Conservation (phyloP, 2,329 filamentous ascomycete species). For the Cladosporium colombiae region DNA sequence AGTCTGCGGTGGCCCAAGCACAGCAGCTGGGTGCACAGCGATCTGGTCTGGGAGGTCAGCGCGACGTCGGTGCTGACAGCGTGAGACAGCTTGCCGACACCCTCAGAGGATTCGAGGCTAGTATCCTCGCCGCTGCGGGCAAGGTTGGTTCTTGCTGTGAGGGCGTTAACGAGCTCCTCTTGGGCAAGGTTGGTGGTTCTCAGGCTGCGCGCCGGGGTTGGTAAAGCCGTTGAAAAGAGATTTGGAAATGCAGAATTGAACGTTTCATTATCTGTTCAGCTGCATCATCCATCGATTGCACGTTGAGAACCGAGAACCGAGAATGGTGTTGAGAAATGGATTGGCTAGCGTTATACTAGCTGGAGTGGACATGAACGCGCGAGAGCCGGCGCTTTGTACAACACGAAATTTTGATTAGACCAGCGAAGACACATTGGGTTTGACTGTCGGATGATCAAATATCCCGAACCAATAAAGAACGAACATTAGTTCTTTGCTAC, state of each 20-base stretch:
- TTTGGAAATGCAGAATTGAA: background rate
- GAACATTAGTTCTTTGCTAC: background rate
- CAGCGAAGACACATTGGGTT: background rate
- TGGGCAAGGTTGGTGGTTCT: background rate
- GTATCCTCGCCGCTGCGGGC: constrained; percentile 50
- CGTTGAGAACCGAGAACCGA: background rate
- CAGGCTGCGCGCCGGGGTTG: constrained; percentile 7
- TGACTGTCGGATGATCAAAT: background rate
- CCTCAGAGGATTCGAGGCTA: constrained; percentile 51
- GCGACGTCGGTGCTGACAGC: constrained; percentile 36
- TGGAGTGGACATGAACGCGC: background rate
- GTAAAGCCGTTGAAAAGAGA: background rate
- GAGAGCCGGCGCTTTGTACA: background rate
- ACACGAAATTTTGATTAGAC: background rate
- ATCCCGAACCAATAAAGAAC: background rate
- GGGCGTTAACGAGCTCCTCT: constrained; percentile 46
- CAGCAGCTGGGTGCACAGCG: constrained; percentile 42
- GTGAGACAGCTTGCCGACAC: constrained; percentile 49
- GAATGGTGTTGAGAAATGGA: background rate
- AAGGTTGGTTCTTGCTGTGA: constrained; percentile 51
- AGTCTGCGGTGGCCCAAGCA: constrained; percentile 45
- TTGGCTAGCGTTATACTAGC: background rate
- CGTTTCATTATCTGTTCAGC: background rate
- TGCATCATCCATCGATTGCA: background rate
- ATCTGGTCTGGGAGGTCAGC: constrained; percentile 25